phyloP scores from a whole-genome alignment of 2,329 filamentous ascomycete genomes.

The Botrytis porri region DNA sequence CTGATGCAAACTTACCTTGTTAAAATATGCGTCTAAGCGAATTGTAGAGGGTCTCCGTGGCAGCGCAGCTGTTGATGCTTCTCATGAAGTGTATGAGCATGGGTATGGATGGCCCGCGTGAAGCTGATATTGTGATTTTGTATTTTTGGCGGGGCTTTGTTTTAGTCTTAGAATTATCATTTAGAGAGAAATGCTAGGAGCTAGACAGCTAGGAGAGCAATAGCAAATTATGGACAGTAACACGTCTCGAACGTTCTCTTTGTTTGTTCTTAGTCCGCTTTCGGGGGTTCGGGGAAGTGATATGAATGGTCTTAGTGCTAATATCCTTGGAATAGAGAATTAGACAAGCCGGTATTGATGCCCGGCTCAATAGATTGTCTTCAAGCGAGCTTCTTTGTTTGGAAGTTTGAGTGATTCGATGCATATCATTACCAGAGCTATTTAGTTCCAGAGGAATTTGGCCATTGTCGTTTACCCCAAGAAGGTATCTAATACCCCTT shows the following conservation, averaged over 20 bases:
- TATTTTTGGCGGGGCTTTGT: not conserved
- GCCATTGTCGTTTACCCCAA: not conserved
- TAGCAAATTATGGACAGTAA: not conserved
- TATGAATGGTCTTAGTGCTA: not conserved
- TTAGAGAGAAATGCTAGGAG: not conserved
- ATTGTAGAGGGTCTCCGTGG: not conserved
- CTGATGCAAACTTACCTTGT: not conserved
- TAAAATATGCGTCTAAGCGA: slow-evolving; percentile 1
- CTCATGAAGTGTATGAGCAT: not conserved
- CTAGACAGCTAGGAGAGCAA: not conserved
- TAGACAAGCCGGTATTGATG: not conserved
- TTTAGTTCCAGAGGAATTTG: not conserved
- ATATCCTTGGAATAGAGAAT: not conserved
- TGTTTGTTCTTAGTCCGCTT: not conserved
- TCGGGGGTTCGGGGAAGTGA: not conserved
- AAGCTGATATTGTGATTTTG: not conserved
- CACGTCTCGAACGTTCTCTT: not conserved
- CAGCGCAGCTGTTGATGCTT: slow-evolving; percentile 7
- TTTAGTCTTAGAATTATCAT: not conserved
- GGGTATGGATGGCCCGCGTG: not conserved
- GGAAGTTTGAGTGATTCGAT: not conserved
- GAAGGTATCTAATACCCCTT: not conserved
- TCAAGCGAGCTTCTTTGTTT: not conserved
- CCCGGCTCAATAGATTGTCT: not conserved
- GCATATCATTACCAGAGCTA: not conserved